Conservation (phyloP, 768 basidiomycete genomes). For the Pleurotus sapidus region DNA sequence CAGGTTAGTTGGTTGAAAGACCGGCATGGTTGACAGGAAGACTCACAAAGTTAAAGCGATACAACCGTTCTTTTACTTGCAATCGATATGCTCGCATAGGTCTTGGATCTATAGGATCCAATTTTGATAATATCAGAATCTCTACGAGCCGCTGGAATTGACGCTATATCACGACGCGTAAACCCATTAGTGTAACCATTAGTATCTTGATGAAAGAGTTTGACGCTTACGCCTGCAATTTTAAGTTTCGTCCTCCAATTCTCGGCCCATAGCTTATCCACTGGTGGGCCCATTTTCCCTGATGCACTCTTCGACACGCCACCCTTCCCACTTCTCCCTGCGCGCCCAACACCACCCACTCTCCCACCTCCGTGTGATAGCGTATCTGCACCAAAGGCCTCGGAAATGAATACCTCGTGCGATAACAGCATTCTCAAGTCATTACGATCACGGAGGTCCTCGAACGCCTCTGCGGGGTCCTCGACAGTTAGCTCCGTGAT, state of each 20-base stretch:
- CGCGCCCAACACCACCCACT: constrained; percentile 39
- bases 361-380: constrained; percentile 50
- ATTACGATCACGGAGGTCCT: constrained; percentile 91
- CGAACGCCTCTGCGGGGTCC: constrained; percentile 97
- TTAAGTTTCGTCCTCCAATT: constrained; percentile 81
- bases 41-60: constrained; percentile 91
- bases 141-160: constrained; percentile 93
- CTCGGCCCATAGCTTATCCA: constrained; percentile 75
- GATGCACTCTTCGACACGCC: constrained; percentile 12
- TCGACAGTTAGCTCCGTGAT: constrained; percentile 96
- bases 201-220: no score
- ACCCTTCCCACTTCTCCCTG: constrained; percentile 21
- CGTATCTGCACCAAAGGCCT: constrained; percentile 54
- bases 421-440: constrained; percentile 79
- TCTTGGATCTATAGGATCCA: constrained; percentile 59
- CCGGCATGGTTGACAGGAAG: neutral
- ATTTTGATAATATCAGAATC: constrained; percentile 77
- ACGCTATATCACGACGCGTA: constrained; percentile 56
- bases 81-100: constrained; percentile 70
- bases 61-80: constrained; percentile 93
- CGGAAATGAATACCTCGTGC: constrained; percentile 62
- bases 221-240: constrained; percentile 72
- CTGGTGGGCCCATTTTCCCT: constrained; percentile 76
- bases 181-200: neutral
- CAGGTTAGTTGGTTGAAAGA: neutral